Base-by-base conservation (phyloP, 169 alveolate species). In the Plasmodium malariae region DNA sequence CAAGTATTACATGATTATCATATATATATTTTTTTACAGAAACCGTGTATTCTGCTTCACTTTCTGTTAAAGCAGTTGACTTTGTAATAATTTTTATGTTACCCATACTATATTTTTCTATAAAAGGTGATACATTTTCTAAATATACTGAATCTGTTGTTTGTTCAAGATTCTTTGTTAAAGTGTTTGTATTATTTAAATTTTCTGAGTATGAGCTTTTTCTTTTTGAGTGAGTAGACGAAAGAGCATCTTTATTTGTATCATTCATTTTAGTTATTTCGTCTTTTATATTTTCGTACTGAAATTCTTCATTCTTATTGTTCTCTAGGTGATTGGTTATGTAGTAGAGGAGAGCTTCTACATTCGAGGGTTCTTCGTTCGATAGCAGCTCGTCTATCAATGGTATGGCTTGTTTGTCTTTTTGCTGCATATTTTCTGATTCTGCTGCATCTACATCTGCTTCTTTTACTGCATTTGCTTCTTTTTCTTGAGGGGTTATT, bases 31-130 rank as follows among this genome's bases (percentile, higher is more conserved):
- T 73, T 54, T 86, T 87, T 1, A 71, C 94, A 45, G 74, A 67
- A 17, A 95, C 97, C 32, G 94, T 89, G 65, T 95, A 95, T 59
- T 95, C 97, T 43, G 95, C 96, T 76, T 95, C 97, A 69, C 93
- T 96, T 54, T 95, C 97, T 45, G 97, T 95, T 51, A 95, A 76
- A 37, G 92, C 90, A 34, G 76, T 57, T 19, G 69, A 57, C n/a
- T 74, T 74, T 3, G 95, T 92, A 5, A 92, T 69, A 28, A 78
- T 24, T 49, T 78, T 6, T 71, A 93, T 26, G 34, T 48, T 14
- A 26, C 91, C 65, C 73, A 85, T 24, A 49, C 51, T 24, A 69
- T 86, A 36, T 45, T 72, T 55, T 28, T 83, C 80, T 43, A 72
- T 30, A 87, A 67, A 37, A 43, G 51, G 9, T 36, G 70, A 1